Evolutionary conservation across 192 early-diverging fungal species (phyloP), one percentile per base, ranked within the genome.

Genomic region (Rhizophagus sp.): DNA sequence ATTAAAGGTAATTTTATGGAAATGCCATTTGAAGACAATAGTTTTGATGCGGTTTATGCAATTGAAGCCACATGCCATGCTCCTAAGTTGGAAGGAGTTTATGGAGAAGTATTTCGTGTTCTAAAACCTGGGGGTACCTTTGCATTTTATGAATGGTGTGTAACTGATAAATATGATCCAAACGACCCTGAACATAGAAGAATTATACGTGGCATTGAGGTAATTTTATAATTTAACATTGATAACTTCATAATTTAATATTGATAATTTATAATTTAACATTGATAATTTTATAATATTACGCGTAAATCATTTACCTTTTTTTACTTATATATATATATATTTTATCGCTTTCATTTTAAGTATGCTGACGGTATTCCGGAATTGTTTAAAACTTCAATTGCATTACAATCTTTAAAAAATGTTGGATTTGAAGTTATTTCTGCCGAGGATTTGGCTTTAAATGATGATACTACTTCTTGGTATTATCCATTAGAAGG

Each of bases 1-100:
- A 73, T 88, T 79, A 91, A 91, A 90, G 97, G 97, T 83, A 92
- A 97, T 83, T 98, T 97, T 80, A 90, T 94, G 89, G 80, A 92
- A 74, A 96, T 98, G 93, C 95, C 96, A 13, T 93, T 97, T 78
- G 90, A 91, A 24, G 91, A 93, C 4, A 89, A 88, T 84, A 73
- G 82, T 34, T 96, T 94, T 75, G 97, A 98, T 83, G 95, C 95
- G 66, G 94, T 92, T 2, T 98, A 98, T 83, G 95, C 96, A n/a
- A 96, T 98, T 79, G 97, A 98, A 88, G 97, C 97, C 39, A 96
- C 94, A 15, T 94, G 93, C 85, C 97, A 98, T 84, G 92, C 96
- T 0, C 94, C 95, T 8, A 83, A 86, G 2, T 89, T 98, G 30
- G 93, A 95, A 82, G 92, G 90, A 78, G 95, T 95, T 62, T 98